Evolutionary conservation across 169 alveolate genomes (phyloP), one percentile per base, ranked within the genome.

Genomic region (Plasmodium gallinaceum): DNA sequence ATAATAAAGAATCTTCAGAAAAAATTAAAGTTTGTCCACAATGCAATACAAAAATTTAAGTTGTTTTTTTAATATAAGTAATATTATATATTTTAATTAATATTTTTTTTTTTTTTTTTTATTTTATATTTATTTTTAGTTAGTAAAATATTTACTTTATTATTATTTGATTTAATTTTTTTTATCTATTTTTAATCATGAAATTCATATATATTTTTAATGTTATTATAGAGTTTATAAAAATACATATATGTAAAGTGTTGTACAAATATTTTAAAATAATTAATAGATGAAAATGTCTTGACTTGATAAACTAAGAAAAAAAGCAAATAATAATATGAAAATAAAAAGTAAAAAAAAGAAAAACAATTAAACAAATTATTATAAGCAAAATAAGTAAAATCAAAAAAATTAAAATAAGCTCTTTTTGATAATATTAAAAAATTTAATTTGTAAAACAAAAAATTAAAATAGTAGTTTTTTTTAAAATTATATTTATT

Each of bases 341-440:
- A 42, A 68, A 74, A 80, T 52, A 80, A 66, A 66, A 80, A 80
- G 45, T 80, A 80, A 52, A 69, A 26, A 24, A 80, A 80, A 58
- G 73, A 66, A 70, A 80, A 80, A 32, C 65, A 65, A 12, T 74
- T 22, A 57, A 80, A 39, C 18, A 70, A 52, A 52, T 66, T 66
- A 26, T 80, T 32, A 48, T 80, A 52, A 61, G 43, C 18, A 22
- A 57, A 74, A 37, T 52, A 51, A 2, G 90, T 24, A 45, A 68
- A 14, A 48, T 66, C 48, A 2, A 66, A 7, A 54, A 57, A 80
- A 16, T 48, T 24, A 12, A 24, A 51, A 9, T 37, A 8, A 9
- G 42, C 14, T 58, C 45, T 80, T 58, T 48, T 80, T 4, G 69
- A 52, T 12, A 37, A 66, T 66, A 66, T 9, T 5, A 80, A 22